Percentiles rank a stretch among this genome's conserved stretches.
These are phyloP conservation scores for Oleoguttula mirabilis DNA, from an alignment of 495 filamentous ascomycete genomes.

Conservation along the genomic window DNA sequence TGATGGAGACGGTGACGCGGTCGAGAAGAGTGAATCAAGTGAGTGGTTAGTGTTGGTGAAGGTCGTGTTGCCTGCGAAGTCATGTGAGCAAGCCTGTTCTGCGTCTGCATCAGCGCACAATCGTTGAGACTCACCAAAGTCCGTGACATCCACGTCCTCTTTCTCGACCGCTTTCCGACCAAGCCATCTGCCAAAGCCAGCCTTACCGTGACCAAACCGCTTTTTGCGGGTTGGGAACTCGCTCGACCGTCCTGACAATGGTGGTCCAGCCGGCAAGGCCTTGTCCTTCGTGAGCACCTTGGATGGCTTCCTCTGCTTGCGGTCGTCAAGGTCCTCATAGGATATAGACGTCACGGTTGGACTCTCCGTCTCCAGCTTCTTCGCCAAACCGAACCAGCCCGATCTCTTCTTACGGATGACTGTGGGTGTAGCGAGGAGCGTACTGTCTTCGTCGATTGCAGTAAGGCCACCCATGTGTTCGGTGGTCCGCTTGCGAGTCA, in stretches of 20 bases:
- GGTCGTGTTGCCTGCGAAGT: slow-evolving; percentile 6
- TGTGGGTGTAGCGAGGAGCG: slow-evolving; percentile 5
- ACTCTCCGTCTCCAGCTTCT: slow-evolving; percentile 6
- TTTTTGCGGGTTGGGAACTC: slow-evolving; percentile 29
- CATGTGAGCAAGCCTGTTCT: neutral
- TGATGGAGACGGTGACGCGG: slow-evolving; percentile 15
- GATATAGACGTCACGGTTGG: slow-evolving; percentile 1
- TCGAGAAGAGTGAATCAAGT: slow-evolving; percentile 20
- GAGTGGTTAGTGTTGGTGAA: slow-evolving; percentile 2
- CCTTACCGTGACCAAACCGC: slow-evolving; percentile 19
- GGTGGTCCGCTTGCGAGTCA: slow-evolving; percentile 7
- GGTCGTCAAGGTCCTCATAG: slow-evolving; percentile 24
- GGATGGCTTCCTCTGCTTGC: slow-evolving; percentile 4
- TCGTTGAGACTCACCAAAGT: slow-evolving; percentile 9
- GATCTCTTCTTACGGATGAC: slow-evolving; percentile 28
- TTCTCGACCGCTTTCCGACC: slow-evolving; percentile 19
- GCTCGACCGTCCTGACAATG: slow-evolving; percentile 17
- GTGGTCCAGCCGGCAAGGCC: slow-evolving; percentile 11
- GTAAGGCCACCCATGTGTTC: slow-evolving; percentile 10
- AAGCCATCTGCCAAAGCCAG: slow-evolving; percentile 20
- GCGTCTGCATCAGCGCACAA: no score
- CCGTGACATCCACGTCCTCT: slow-evolving; percentile 1
- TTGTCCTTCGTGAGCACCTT: slow-evolving; percentile 3
- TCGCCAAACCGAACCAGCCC: slow-evolving; percentile 28
- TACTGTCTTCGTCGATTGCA: slow-evolving; percentile 14